Evolutionary conservation across 1,284 basidiomycete species (phyloP).

Genomic region (Ganoderma sinense): DNA sequence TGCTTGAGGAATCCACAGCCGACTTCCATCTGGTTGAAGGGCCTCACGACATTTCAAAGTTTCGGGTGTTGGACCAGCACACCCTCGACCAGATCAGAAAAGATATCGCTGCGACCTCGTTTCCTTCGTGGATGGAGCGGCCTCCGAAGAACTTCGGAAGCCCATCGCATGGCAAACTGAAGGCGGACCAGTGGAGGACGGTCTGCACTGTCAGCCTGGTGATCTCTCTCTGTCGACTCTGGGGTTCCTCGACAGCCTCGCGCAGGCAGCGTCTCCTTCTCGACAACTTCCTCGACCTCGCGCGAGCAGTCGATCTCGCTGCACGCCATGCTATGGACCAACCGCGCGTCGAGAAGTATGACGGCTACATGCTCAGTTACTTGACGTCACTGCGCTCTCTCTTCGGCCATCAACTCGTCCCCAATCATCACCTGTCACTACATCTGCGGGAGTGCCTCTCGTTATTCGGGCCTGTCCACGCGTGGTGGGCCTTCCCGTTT

Average conservation of each 20-base stretch:
- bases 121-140: constrained; percentile 41
- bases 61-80: constrained; percentile 11
- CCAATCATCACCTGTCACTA: constrained; percentile 48
- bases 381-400: constrained; percentile 37
- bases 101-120: constrained; percentile 37
- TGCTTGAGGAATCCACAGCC: not conserved
- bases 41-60: not conserved
- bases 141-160: constrained; percentile 42
- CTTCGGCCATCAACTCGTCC: constrained; percentile 38
- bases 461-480: constrained; percentile 44
- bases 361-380: constrained; percentile 41
- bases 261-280: constrained; percentile 34
- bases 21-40: constrained; percentile 2
- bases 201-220: constrained; percentile 39
- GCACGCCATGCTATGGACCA: constrained; percentile 8
- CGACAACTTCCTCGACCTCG: constrained; percentile 40
- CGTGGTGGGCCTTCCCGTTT: constrained; percentile 34
- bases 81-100: constrained; percentile 33
- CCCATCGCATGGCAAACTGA: constrained; percentile 41
- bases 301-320: constrained; percentile 10
- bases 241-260: constrained; percentile 34
- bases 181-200: constrained; percentile 47
- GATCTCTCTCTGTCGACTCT: constrained; percentile 43
- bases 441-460: constrained; percentile 40
- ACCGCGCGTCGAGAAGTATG: constrained; percentile 22